These are phyloP conservation scores for Phytophthora foliorum DNA, from an alignment of 352 stramenopile species.

Conservation along the genomic window DNA sequence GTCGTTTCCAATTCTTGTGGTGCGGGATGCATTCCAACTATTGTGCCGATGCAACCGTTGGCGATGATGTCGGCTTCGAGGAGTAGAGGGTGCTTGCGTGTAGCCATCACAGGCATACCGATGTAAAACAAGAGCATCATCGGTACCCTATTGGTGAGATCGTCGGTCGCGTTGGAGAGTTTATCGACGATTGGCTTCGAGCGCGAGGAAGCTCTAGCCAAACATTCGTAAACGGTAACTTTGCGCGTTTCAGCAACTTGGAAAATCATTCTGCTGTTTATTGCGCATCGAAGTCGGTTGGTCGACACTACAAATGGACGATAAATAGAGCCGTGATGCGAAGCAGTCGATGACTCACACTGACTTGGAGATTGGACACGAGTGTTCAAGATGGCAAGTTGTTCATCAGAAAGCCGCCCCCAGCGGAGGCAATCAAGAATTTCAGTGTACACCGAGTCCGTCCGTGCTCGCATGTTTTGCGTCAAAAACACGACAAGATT, in stretches of 20 bases:
- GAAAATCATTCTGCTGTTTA: constrained; percentile 23
- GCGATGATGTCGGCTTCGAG: constrained; percentile 13
- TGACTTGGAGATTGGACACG: not conserved
- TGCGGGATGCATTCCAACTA: constrained; percentile 23
- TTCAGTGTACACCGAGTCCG: not conserved
- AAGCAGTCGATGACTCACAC: not conserved
- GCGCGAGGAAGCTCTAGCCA: not conserved
- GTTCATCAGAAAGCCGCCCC: not conserved
- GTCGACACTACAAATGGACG: constrained; percentile 18
- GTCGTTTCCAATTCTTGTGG: not conserved
- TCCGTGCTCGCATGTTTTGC: constrained; percentile 11
- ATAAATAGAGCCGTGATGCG: constrained; percentile 2
- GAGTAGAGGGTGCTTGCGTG: constrained; percentile 15
- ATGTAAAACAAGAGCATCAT: constrained; percentile 31
- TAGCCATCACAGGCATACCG: constrained; percentile 25
- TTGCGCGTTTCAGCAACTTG: not conserved
- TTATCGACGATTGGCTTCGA: constrained; percentile 11
- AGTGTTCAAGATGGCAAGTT: constrained; percentile 13
- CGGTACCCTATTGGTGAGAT: too few species aligned
- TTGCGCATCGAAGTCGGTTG: constrained; percentile 21
- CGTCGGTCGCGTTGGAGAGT: constrained; percentile 15
- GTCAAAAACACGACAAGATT: constrained; percentile 10
- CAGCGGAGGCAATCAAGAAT: constrained; percentile 2
- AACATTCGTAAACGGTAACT: constrained; percentile 8
- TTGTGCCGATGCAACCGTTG: constrained; percentile 17